Conservation (phyloP, 106 monocot species). For the Triglochin maritima region DNA sequence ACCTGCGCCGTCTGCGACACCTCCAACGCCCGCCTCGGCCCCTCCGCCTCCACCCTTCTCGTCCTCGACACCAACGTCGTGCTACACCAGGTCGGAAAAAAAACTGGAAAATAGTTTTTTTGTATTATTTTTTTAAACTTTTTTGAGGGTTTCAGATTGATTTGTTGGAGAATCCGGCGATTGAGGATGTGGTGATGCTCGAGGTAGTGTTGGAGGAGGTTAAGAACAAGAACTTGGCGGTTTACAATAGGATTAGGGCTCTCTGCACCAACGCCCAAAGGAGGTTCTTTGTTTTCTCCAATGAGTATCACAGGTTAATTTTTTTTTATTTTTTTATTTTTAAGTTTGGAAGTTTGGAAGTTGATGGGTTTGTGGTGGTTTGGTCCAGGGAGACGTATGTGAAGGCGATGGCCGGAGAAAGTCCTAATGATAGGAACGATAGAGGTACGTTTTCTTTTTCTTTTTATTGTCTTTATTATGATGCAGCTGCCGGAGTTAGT, state of each 20-base stretch:
- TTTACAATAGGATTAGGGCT: constrained; percentile 63
- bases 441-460: constrained; percentile 41
- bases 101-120: neutral
- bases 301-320: constrained; percentile 65
- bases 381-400: constrained; percentile 71
- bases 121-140: neutral
- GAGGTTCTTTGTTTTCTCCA: constrained; percentile 81
- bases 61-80: constrained; percentile 97
- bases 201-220: constrained; percentile 85
- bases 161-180: constrained; percentile 84
- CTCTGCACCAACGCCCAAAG: constrained; percentile 50
- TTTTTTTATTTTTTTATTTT: neutral
- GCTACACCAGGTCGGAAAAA: constrained; percentile 53
- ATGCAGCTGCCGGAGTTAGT: no score
- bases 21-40: constrained; percentile 44
- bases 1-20: constrained; percentile 53
- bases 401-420: constrained; percentile 86
- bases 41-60: constrained; percentile 49
- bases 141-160: constrained; percentile 52
- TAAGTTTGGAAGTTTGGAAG: neutral
- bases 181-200: constrained; percentile 72
- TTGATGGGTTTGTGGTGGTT: neutral
- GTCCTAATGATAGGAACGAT: constrained; percentile 87
- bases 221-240: constrained; percentile 74
- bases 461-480: no score